A percentile compares a stretch with the other conserved stretches of the same genome.
phyloP scores from a whole-genome alignment of 2,329 filamentous ascomycete genomes.

The Claviceps sp. region DNA sequence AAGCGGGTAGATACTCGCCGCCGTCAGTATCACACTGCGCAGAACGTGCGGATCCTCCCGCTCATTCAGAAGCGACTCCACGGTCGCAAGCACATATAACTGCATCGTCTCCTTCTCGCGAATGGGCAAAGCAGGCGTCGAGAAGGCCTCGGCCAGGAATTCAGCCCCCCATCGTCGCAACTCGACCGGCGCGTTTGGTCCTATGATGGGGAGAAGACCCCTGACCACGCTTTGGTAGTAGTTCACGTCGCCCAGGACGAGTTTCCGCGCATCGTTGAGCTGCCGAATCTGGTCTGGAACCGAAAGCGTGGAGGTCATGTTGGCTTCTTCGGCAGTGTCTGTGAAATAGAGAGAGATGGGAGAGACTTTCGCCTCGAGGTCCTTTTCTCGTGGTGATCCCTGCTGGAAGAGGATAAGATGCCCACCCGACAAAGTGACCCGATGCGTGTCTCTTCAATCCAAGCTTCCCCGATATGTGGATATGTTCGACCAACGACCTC shows the following conservation, averaged over 20 bases:
- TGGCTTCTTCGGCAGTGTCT: slow-evolving; percentile 19
- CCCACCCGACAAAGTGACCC: not conserved
- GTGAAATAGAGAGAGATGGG: not conserved
- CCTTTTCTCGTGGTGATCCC: no score
- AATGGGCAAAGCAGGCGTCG: slow-evolving; percentile 68
- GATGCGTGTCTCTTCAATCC: not conserved
- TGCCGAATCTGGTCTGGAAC: slow-evolving; percentile 71
- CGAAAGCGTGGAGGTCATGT: slow-evolving; percentile 40
- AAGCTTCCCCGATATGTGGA: not conserved
- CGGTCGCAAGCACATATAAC: slow-evolving; percentile 61
- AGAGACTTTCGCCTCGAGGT: not conserved
- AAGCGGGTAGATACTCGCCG: slow-evolving; percentile 84
- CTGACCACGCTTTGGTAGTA: slow-evolving; percentile 89
- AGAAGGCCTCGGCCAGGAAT: slow-evolving; percentile 91
- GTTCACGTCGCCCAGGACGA: slow-evolving; percentile 73
- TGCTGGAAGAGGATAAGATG: not conserved
- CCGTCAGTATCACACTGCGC: slow-evolving; percentile 75
- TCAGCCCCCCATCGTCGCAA: slow-evolving; percentile 92
- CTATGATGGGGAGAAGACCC: slow-evolving; percentile 84
- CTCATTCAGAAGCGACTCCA: slow-evolving; percentile 56
- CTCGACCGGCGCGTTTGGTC: slow-evolving; percentile 59
- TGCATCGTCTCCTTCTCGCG: slow-evolving; percentile 72
- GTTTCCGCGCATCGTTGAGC: slow-evolving; percentile 78
- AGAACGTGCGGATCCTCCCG: slow-evolving; percentile 68
- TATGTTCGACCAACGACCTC: not conserved